phyloP scores from a whole-genome alignment of 164 flowering plant genomes.

The Annona squamosa region DNA sequence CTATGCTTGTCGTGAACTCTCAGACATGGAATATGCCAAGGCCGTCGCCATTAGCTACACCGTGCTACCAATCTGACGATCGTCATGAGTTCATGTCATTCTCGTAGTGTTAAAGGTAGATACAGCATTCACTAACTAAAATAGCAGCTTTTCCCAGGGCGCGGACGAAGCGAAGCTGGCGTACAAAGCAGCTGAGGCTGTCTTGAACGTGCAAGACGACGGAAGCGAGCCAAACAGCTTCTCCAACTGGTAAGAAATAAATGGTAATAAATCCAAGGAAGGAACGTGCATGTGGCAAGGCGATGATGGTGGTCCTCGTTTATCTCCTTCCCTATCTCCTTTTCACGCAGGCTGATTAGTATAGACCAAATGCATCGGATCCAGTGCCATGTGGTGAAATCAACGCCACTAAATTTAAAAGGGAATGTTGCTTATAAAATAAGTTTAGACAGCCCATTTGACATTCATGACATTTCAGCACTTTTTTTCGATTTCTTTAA shows the following conservation, averaged over 20 bases:
- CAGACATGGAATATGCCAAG: not conserved
- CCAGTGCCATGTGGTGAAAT: constrained; percentile 10
- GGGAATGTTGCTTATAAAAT: constrained; percentile 8
- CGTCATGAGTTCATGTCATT: too few species aligned
- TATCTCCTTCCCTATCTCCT: not conserved
- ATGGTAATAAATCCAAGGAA: not conserved
- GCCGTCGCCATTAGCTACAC: not conserved
- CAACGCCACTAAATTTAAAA: not conserved
- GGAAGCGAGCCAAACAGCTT: not conserved
- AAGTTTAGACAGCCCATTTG: not conserved
- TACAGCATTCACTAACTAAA: not conserved
- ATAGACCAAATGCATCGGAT: not conserved
- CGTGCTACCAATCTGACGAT: too few species aligned
- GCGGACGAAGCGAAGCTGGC: not conserved
- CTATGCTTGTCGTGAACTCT: not conserved
- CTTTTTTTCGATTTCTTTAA: not conserved
- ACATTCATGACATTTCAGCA: not conserved
- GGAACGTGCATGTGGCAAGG: not conserved
- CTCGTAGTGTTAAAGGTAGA: not conserved
- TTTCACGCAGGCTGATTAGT: not conserved
- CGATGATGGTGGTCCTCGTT: not conserved
- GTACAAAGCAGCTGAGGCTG: not conserved
- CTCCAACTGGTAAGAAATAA: not conserved
- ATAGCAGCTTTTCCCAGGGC: not conserved
- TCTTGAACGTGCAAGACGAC: not conserved